Conservation (phyloP, 495 filamentous ascomycete genomes). For the Cairneyella variabilis region DNA sequence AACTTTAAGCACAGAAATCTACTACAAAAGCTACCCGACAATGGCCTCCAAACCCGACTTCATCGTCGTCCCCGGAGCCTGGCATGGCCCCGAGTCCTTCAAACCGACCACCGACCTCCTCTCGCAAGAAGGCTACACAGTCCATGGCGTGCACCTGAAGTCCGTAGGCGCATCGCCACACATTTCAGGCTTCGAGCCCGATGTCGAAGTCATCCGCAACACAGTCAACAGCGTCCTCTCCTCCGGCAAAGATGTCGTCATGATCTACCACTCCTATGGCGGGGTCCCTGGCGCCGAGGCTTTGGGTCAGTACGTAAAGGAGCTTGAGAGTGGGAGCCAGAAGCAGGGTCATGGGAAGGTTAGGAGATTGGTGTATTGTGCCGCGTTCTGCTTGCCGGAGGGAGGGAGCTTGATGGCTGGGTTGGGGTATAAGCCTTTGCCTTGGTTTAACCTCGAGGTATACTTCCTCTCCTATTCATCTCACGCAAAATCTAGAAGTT, state of each 20-base stretch:
- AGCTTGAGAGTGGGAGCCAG: background rate
- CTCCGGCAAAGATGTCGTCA: conserved; percentile 32
- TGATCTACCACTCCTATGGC: conserved; percentile 38
- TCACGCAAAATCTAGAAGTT: background rate
- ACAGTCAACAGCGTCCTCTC: conserved; percentile 45
- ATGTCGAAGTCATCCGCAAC: conserved; percentile 51
- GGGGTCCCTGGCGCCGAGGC: conserved; percentile 36
- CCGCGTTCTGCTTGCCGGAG: conserved; percentile 10
- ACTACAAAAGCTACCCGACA: background rate
- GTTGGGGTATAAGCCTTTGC: conserved; percentile 5
- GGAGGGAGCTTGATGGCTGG: conserved; percentile 13
- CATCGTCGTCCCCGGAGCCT: conserved; percentile 20
- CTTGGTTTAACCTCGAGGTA: conserved; percentile 16
- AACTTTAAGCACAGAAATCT: too few relatives aligned
- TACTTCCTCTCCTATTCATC: background rate
- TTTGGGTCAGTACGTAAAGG: conserved; percentile 12
- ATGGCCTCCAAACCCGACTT: conserved; percentile 13
- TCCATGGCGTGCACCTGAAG: conserved; percentile 1
- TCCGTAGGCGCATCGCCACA: conserved; percentile 3
- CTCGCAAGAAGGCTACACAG: conserved; percentile 9
- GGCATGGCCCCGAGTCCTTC: conserved; percentile 18
- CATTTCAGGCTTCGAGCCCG: conserved; percentile 9
- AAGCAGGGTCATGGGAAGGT: conserved; percentile 12
- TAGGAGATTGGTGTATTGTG: conserved; percentile 10
- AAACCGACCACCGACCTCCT: conserved; percentile 8